Conservation (phyloP, 176 grass and related monocot genomes). For the Triticum timopheevii region DNA sequence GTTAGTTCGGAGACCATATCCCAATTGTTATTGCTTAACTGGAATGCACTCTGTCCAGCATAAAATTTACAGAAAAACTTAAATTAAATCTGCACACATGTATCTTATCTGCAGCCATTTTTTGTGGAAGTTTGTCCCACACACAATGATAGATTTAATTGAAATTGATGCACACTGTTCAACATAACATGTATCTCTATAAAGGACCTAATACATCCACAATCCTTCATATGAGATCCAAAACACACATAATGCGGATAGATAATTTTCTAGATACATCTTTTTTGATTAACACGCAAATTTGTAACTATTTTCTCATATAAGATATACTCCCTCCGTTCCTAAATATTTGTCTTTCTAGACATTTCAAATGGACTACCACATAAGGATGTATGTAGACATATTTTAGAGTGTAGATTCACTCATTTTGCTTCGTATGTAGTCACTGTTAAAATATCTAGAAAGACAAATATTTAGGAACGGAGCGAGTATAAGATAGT, state of each 20-base stretch:
- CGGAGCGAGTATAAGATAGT: neutral
- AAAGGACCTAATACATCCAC: neutral
- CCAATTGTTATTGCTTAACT: neutral
- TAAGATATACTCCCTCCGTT: neutral
- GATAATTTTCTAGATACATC: neutral
- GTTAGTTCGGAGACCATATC: neutral
- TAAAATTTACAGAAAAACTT: neutral
- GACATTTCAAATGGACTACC: too few species aligned
- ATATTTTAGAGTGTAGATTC: too few species aligned
- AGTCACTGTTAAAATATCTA: too few species aligned
- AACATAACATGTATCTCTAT: neutral
- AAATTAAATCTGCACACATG: neutral
- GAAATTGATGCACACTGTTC: neutral
- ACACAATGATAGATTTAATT: neutral
- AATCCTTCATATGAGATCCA: neutral
- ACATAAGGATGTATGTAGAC: too few species aligned
- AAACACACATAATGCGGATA: neutral
- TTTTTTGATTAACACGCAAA: neutral
- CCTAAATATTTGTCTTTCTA: too few species aligned
- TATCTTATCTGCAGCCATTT: neutral
- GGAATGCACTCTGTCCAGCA: neutral
- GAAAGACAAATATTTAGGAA: too few species aligned
- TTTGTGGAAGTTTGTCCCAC: neutral
- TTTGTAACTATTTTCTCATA: neutral
- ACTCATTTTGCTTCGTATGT: too few species aligned